These are phyloP conservation scores for Moesziomyces antarcticus DNA, from an alignment of 1,284 basidiomycete genomes.

Conservation along the genomic window DNA sequence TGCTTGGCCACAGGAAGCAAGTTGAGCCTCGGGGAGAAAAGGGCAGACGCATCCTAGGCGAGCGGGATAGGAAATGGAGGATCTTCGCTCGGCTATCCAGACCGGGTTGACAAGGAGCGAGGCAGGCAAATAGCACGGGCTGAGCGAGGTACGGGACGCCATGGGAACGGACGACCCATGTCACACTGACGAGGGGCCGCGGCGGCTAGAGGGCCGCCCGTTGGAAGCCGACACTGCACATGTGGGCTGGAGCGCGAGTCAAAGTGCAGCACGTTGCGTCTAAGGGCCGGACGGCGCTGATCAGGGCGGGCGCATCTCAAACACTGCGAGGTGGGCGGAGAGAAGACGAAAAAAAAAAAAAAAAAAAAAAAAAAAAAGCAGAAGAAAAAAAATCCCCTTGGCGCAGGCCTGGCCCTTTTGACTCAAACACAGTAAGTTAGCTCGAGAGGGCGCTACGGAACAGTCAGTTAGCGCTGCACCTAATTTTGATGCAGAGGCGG, in stretches of 20 bases:
- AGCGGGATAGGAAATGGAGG: slow-evolving; percentile 6
- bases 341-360: not conserved
- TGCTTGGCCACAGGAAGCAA: not conserved
- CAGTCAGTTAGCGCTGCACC: too few species aligned
- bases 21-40: not conserved
- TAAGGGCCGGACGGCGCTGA: too few species aligned
- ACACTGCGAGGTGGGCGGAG: not conserved
- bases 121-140: not conserved
- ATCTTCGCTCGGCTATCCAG: slow-evolving; percentile 33
- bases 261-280: too few species aligned
- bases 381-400: not conserved
- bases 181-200: not conserved
- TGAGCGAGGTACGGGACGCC: not conserved
- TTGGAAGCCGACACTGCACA: not conserved
- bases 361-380: not conserved
- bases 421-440: too few species aligned
- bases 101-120: not conserved
- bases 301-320: not conserved
- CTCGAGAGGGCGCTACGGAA: not conserved
- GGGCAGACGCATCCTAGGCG: not conserved
- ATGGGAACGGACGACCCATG: not conserved
- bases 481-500: not conserved
- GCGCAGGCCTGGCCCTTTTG: not conserved
- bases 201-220: not conserved
- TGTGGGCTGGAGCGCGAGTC: too few species aligned